Percentiles rank a stretch among this genome's conserved stretches.
Conservation (phyloP, 306 rosid genomes). For the Citrullus amarus region DNA sequence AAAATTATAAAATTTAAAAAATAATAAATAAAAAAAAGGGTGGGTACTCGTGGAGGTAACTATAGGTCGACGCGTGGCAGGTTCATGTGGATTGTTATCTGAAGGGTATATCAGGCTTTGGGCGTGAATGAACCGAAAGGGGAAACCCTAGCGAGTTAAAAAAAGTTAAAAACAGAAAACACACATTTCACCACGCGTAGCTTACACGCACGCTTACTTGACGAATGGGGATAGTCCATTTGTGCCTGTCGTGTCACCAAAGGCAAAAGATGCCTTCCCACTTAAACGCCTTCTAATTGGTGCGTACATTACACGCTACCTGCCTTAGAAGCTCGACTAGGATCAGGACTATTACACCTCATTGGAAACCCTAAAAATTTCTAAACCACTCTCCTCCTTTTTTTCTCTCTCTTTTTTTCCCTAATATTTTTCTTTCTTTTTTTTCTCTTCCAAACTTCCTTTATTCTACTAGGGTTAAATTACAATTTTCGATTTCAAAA, state of each 20-base stretch:
- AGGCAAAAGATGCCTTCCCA: conserved; percentile 55
- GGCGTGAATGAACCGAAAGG: conserved; percentile 8
- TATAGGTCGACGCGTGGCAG: conserved; percentile 19
- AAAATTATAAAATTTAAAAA: too few species aligned
- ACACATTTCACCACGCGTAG: conserved; percentile 26
- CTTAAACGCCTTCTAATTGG: conserved; percentile 34
- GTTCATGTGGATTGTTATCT: conserved; percentile 44
- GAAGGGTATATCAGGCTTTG: conserved; percentile 24
- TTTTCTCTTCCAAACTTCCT: too few species aligned
- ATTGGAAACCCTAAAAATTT: conserved; percentile 4
- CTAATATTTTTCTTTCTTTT: too few species aligned
- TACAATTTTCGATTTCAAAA: too few species aligned
- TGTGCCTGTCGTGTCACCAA: conserved; percentile 55
- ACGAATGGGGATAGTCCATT: conserved; percentile 9
- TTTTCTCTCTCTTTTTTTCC: too few species aligned
- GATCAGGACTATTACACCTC: background rate
- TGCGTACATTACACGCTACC: conserved; percentile 21
- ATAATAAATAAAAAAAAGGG: background rate
- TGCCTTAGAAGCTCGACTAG: background rate
- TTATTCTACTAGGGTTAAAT: too few species aligned
- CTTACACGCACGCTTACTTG: conserved; percentile 22
- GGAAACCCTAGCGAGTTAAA: conserved; percentile 56
- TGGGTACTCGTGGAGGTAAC: conserved; percentile 10
- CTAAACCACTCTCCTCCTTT: background rate
- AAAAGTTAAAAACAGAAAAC: background rate